A percentile compares a stretch with the other conserved stretches of the same genome.
Evolutionary conservation across 768 basidiomycete genomes (phyloP).

Genomic region (Megacollybia marginata): DNA sequence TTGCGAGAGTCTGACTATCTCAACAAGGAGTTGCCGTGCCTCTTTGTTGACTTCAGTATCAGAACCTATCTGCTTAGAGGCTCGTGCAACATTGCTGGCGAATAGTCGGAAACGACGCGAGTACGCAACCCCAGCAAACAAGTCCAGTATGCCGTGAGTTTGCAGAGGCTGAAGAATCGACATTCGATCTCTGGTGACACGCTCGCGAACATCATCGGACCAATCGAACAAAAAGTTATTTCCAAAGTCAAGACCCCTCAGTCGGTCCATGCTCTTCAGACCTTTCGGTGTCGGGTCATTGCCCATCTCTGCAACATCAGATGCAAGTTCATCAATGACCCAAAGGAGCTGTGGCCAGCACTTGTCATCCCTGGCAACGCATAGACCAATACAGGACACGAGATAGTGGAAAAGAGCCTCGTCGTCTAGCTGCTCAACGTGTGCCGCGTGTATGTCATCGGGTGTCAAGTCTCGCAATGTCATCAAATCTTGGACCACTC

Average conservation of each 20-base stretch:
- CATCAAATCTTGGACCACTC: conserved; percentile 4
- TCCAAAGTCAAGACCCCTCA: conserved; percentile 1
- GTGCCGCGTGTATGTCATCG: conserved; percentile 4
- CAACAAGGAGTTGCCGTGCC: neutral
- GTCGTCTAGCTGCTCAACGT: neutral
- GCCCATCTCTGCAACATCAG: conserved; percentile 4
- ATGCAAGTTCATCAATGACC: conserved; percentile 5
- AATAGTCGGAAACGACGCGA: neutral
- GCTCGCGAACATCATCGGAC: neutral
- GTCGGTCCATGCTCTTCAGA: conserved; percentile 6
- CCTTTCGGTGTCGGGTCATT: conserved; percentile 5
- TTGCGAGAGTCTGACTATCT: neutral
- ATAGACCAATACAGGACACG: conserved; percentile 7
- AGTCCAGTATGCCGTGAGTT: neutral
- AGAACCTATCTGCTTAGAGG: neutral
- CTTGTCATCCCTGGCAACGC: conserved; percentile 4
- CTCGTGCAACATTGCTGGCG: neutral
- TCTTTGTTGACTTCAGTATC: too few relatives aligned
- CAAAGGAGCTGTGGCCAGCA: conserved; percentile 7
- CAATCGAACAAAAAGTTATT: neutral
- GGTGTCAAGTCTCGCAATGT: neutral
- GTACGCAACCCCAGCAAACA: neutral
- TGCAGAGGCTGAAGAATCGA: neutral
- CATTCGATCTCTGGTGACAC: neutral
- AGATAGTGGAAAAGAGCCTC: conserved; percentile 7